These are phyloP conservation scores for Secale cereale DNA, from an alignment of 176 grass and related monocot genomes.

Conservation along the genomic window DNA sequence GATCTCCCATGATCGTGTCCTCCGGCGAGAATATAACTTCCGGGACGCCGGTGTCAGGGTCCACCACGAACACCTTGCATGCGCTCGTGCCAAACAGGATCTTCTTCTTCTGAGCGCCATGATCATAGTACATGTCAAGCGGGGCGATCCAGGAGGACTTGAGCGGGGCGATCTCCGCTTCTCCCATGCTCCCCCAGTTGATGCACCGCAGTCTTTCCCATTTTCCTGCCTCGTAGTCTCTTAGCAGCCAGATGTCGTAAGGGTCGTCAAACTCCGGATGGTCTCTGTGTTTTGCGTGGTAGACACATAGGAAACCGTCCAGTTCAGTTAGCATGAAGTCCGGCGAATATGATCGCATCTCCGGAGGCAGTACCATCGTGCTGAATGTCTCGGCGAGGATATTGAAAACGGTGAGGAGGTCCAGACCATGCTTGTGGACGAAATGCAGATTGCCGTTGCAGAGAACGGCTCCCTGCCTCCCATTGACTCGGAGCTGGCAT, in stretches of 20 bases:
- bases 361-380: background rate
- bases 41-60: background rate
- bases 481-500: background rate
- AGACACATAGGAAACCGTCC: background rate
- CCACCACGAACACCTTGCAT: background rate
- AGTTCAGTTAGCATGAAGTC: background rate
- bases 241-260: background rate
- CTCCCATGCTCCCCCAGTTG: background rate
- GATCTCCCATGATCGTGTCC: background rate
- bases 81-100: background rate
- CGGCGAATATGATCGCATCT: background rate
- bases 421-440: background rate
- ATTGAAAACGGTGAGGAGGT: background rate
- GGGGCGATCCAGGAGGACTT: background rate
- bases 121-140: background rate
- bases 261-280: background rate
- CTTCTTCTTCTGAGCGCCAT: background rate
- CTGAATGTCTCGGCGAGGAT: background rate
- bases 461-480: background rate
- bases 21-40: background rate
- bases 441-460: background rate
- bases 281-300: background rate
- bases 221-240: background rate
- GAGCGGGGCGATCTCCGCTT: background rate
- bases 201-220: conserved; percentile 13